Evolutionary conservation across 2,329 filamentous ascomycete genomes (phyloP).

Genomic region (Colletotrichum paranaense): DNA sequence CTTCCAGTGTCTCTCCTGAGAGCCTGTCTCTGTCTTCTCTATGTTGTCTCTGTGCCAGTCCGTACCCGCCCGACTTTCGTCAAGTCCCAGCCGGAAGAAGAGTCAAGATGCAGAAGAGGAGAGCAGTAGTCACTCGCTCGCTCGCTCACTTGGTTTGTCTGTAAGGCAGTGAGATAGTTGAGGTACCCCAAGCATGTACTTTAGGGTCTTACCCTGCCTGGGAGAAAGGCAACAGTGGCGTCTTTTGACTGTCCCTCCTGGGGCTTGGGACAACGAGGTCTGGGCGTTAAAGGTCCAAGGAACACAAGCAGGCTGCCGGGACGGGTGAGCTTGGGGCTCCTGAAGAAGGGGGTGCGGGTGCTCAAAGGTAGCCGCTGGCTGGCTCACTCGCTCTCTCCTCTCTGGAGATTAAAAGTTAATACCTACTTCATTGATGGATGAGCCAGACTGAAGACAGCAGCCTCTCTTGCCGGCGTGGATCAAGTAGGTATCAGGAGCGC

Average conservation of each 20-base stretch:
- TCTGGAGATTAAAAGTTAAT: conserved; percentile 32
- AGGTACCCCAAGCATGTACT: conserved; percentile 9
- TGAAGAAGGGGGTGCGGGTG: conserved; percentile 32
- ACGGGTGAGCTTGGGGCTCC: conserved; percentile 14
- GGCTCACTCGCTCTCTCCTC: neutral
- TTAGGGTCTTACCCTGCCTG: conserved; percentile 11
- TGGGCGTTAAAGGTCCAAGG: conserved; percentile 31
- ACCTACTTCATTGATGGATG: conserved; percentile 25
- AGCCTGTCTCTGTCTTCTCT: conserved; percentile 14
- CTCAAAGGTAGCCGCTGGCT: conserved; percentile 19
- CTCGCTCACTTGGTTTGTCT: neutral
- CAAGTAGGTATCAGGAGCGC: conserved; percentile 23
- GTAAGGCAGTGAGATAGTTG: neutral
- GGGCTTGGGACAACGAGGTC: conserved; percentile 28
- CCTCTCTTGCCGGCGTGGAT: conserved; percentile 19
- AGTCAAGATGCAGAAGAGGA: conserved; percentile 15
- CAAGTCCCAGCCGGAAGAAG: conserved; percentile 15
- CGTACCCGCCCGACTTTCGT: conserved; percentile 15
- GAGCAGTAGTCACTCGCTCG: neutral
- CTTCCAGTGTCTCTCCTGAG: conserved; percentile 29
- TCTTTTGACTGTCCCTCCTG: conserved; percentile 19
- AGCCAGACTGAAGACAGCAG: conserved; percentile 16
- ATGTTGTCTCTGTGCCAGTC: conserved; percentile 6
- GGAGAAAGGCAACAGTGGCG: conserved; percentile 22
- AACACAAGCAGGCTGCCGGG: conserved; percentile 34